Base-by-base conservation (phyloP, 768 basidiomycete genomes). In the Gloeostereum incarnatum region DNA sequence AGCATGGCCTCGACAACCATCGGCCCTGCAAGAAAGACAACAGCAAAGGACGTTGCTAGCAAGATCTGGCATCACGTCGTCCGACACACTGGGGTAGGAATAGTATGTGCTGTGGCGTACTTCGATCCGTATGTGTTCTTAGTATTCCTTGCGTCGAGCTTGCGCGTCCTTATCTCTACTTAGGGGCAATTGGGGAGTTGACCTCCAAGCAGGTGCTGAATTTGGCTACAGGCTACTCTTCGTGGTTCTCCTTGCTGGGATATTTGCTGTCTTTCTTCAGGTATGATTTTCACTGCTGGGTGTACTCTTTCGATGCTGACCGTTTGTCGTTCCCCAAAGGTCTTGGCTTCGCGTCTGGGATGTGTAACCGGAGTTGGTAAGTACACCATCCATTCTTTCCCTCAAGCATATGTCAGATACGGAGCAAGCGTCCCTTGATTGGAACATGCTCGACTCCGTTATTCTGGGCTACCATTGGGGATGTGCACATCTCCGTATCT, bases 191-290 rank as follows among this genome's bases (percentile, higher is more conserved):
- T 80, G 78, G 78, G 63, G 71, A 6, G 76, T 78, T 11, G 78
- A 80, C 53, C 59, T 80, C 4, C 70, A 76, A 52, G 78, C 78
- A 1, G 78, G 78, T 3, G 72, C 73, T n/a, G 52, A 68, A 21
- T 81, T 65, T 44, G 81, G 81, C 3, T 84, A 83, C 55, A 70
- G 67, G 41, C 60, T 81, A 3, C 61, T 84, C 14, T 82, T 81
- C 53, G 60, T 75, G 29, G 69, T 84, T 33, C 65, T 84, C 7
- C 46, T 82, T 27, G 54, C 81, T 5, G 78, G 78, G 8, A 33
- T 81, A 3, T 65, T 75, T 31, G 79, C 77, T 6, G 70, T 75
- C 5, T 63, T 78, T 35, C 61, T 79, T 10, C 81, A 83, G 63
- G 70, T 63, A 31, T 20, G 48, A 55, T 14, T 30, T 24, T 16